Evolutionary conservation across 257 asterid species (phyloP).

Genomic region (Fraxinus anomala): DNA sequence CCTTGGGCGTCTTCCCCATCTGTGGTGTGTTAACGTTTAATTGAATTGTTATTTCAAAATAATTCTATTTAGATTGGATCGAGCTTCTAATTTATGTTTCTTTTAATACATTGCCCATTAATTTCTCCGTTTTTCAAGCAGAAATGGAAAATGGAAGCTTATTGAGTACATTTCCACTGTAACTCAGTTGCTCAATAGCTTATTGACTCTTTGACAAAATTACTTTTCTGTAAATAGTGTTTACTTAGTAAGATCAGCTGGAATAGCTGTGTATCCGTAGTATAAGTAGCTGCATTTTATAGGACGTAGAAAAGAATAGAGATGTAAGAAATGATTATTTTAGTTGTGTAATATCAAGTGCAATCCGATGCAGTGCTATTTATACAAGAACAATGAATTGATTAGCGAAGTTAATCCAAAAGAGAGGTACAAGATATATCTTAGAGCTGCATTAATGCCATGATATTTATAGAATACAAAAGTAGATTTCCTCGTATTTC

Average conservation of each 20-base stretch:
- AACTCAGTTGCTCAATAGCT: not conserved
- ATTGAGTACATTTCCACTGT: not conserved
- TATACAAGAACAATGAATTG: not conserved
- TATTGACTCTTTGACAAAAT: not conserved
- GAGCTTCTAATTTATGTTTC: conserved; percentile 2
- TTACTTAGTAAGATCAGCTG: not conserved
- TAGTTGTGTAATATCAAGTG: not conserved
- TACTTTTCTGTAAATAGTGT: not conserved
- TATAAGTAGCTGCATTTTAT: not conserved
- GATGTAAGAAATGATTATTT: not conserved
- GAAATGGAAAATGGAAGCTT: not conserved
- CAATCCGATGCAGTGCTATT: not conserved
- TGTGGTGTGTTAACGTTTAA: conserved; percentile 48
- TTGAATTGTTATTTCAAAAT: not conserved
- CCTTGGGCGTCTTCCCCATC: conserved; percentile 86
- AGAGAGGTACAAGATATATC: not conserved
- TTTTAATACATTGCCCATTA: not conserved
- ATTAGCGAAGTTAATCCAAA: not conserved
- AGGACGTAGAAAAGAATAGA: not conserved
- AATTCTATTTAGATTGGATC: not conserved
- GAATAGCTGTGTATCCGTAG: not conserved
- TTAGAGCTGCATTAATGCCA: not conserved
- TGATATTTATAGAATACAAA: not conserved
- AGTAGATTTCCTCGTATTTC: not conserved
- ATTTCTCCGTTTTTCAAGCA: not conserved